Evolutionary conservation across 1,139 yeast species (phyloP).

Genomic region (Saccharomyces hybrid): DNA sequence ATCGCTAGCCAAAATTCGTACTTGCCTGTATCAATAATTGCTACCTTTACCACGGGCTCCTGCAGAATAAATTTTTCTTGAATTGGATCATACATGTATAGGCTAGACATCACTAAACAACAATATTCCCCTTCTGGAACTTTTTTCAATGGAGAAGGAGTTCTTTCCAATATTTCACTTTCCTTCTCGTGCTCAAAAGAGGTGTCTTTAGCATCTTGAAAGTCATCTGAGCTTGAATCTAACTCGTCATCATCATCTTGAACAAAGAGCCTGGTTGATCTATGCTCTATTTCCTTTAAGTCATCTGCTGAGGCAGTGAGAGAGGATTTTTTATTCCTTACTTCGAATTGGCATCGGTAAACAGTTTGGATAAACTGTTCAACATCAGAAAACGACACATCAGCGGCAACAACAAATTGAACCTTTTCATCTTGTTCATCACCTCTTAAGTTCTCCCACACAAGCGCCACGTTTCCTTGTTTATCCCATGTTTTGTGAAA

Average conservation of each 20-base stretch:
- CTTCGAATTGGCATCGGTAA: conserved; percentile 67
- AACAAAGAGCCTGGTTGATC: conserved; percentile 1
- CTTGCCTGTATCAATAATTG: conserved; percentile 41
- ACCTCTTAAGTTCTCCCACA: conserved; percentile 68
- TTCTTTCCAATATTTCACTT: neutral
- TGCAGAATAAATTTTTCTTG: conserved; percentile 46
- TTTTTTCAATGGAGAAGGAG: conserved; percentile 8
- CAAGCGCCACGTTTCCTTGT: conserved; percentile 46
- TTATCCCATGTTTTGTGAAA: conserved; percentile 39
- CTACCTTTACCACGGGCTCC: conserved; percentile 32
- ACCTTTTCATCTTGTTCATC: conserved; percentile 85
- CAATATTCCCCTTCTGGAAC: conserved; percentile 22
- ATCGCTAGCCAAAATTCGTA: conserved; percentile 52
- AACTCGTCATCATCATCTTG: conserved; percentile 19
- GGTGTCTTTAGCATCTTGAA: conserved; percentile 8
- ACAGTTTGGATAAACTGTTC: conserved; percentile 59
- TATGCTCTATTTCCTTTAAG: conserved; percentile 44
- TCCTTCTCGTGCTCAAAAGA: neutral
- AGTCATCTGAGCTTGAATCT: conserved; percentile 12
- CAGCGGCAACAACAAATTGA: conserved; percentile 68
- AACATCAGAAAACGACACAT: conserved; percentile 49
- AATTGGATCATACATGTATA: conserved; percentile 52
- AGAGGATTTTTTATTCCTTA: conserved; percentile 58
- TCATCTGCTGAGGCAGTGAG: conserved; percentile 41
- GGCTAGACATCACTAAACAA: conserved; percentile 31